Conservation (phyloP, 1,284 basidiomycete species). For the Caloboletus firmus region DNA sequence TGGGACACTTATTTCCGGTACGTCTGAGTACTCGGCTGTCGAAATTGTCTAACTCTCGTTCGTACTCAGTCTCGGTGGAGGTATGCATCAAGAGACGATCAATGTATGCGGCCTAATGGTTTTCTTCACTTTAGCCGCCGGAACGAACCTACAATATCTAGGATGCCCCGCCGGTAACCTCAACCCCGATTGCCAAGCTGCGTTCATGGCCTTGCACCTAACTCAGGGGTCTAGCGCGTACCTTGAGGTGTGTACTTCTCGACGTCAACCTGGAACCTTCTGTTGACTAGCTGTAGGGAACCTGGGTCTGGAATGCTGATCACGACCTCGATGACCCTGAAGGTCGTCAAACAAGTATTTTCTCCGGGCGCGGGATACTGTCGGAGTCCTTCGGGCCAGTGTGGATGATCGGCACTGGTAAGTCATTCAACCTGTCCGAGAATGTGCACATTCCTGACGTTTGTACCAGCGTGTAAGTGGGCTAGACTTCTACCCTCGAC, state of each 20-base stretch:
- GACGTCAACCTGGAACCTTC: not conserved
- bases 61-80: conserved; percentile 31
- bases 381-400: conserved; percentile 74
- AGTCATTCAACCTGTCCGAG: conserved; percentile 18
- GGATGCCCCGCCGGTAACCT: conserved; percentile 39
- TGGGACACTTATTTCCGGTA: conserved; percentile 60
- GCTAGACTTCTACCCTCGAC: not conserved
- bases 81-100: conserved; percentile 15
- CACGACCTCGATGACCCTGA: conserved; percentile 60
- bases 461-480: conserved; percentile 27
- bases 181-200: conserved; percentile 42
- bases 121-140: conserved; percentile 33
- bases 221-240: conserved; percentile 50
- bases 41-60: conserved; percentile 11
- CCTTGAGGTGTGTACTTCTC: conserved; percentile 40
- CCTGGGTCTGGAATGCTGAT: conserved; percentile 81
- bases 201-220: conserved; percentile 54
- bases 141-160: conserved; percentile 42
- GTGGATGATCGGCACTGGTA: conserved; percentile 72
- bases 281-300: conserved; percentile 42
- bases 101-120: conserved; percentile 3
- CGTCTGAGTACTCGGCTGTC: conserved; percentile 1
- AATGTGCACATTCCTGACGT: conserved; percentile 8
- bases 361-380: conserved; percentile 71
- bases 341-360: conserved; percentile 57